These are phyloP conservation scores for Globisporangium nodosum DNA, from an alignment of 352 stramenopile genomes.

Conservation along the genomic window DNA sequence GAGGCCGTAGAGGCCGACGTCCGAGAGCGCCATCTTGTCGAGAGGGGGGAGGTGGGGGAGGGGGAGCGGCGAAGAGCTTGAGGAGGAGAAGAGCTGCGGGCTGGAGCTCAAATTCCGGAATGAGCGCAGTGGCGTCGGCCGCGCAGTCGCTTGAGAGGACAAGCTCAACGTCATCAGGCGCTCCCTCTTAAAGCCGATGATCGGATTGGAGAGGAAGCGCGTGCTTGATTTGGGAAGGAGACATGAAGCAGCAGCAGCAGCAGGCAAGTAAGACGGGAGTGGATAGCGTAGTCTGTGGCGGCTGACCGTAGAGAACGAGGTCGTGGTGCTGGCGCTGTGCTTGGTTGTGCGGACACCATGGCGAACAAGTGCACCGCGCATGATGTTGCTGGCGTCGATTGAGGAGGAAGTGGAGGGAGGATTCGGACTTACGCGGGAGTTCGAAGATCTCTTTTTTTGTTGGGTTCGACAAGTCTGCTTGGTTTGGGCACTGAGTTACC, in stretches of 20 bases:
- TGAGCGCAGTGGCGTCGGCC: conserved; percentile 7
- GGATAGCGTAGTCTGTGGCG: not conserved
- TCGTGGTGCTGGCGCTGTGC: not conserved
- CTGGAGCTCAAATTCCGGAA: conserved; percentile 25
- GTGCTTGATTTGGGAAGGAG: not conserved
- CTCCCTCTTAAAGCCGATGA: conserved; percentile 14
- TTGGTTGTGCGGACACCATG: not conserved
- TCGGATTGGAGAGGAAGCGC: conserved; percentile 6
- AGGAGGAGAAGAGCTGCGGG: conserved; percentile 1
- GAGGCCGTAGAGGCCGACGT: conserved; percentile 89
- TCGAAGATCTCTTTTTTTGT: not conserved
- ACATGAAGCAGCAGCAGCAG: conserved; percentile 1
- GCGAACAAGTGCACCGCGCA: not conserved
- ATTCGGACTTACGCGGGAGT: not conserved
- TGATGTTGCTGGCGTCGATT: not conserved
- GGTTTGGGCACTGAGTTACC: not conserved
- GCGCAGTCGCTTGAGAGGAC: not conserved
- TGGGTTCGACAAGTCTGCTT: not conserved
- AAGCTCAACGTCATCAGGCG: not conserved
- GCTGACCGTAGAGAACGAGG: not conserved
- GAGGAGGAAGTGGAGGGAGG: not conserved
- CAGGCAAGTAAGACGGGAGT: not conserved
- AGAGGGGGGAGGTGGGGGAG: conserved; percentile 6
- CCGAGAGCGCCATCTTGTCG: conserved; percentile 55
- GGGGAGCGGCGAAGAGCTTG: conserved; percentile 1